Evolutionary conservation across 2,329 filamentous ascomycete genomes (phyloP), one percentile per base, ranked within the genome.

Genomic region (Penicillium sp.): DNA sequence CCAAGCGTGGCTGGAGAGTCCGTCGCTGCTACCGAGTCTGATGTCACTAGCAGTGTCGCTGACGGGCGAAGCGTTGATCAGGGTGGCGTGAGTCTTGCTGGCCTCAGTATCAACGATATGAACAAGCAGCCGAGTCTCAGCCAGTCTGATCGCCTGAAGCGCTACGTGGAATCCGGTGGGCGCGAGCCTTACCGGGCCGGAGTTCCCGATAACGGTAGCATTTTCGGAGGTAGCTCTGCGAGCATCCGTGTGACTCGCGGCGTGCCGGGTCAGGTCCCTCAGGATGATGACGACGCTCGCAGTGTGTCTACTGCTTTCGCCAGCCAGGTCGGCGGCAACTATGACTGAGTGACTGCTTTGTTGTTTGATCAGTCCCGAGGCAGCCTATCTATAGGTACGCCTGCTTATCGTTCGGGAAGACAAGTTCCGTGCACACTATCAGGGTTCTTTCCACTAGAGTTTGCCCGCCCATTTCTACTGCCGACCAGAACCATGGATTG

Each of bases 251-350:
- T 79, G 56, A 76, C 77, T 44, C 76, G 77, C 44, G 72, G 75
- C 40, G 63, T 69, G 41, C 68, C 72, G 13, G 73, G 77, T 22
- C 70, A 74, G 51, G 59, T 68, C 36, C 74, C 77, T 40, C 80
- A 88, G 58, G 94, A 99, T 63, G 94, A 99, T 63, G 94, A 97
- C 36, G 62, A 65, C 71, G 91, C 94, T 67, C 91, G 94, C 76
- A 97, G 93, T 75, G 86, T 97, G 67, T 96, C 91, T 69, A 97
- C 94, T 48, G 92, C 92, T 45, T 99, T 97, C 77, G 92, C 93
- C 57, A 97, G 92, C 77, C 94, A 97, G 75, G 86, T 97, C 63
- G 92, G 90, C 52, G 81, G 81, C 40, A 81, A 78, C 63, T 85
- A 84, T 66, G 83, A 85, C 70, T 85, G 81, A 85, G 62, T 56